A percentile compares a stretch with the other conserved stretches of the same genome.
Conservation (phyloP, 1,284 basidiomycete genomes). For the Clitocybe nebularis region DNA sequence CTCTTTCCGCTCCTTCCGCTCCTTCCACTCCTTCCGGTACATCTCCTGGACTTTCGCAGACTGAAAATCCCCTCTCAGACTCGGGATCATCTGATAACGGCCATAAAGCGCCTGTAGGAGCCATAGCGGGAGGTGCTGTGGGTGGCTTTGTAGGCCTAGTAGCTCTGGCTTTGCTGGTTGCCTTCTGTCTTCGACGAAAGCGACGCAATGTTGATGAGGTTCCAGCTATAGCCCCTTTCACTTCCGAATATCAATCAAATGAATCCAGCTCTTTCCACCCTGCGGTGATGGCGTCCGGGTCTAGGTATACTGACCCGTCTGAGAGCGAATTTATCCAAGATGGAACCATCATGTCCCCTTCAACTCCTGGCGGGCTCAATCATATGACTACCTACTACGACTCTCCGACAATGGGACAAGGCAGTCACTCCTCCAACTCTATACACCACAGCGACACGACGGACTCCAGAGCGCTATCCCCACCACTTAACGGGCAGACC, state of each 20-base stretch:
- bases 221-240: not conserved
- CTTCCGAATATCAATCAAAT: not conserved
- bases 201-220: not conserved
- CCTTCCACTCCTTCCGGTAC: not conserved
- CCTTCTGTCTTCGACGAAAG: constrained; percentile 3
- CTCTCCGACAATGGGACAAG: not conserved
- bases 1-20: not conserved
- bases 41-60: not conserved
- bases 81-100: not conserved
- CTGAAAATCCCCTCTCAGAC: not conserved
- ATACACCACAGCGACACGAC: not conserved
- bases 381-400: not conserved
- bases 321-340: not conserved
- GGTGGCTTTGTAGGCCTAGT: constrained; percentile 1
- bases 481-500: not conserved
- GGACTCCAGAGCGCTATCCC: not conserved
- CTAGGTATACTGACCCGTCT: not conserved
- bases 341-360: not conserved
- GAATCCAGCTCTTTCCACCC: not conserved
- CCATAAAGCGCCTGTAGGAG: constrained; percentile 1
- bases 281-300: not conserved
- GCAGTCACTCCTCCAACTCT: not conserved
- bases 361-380: not conserved
- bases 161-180: constrained; percentile 1
- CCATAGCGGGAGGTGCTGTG: constrained; percentile 1